Evolutionary conservation across 106 monocot genomes (phyloP).

Genomic region (Acorus calamus): DNA sequence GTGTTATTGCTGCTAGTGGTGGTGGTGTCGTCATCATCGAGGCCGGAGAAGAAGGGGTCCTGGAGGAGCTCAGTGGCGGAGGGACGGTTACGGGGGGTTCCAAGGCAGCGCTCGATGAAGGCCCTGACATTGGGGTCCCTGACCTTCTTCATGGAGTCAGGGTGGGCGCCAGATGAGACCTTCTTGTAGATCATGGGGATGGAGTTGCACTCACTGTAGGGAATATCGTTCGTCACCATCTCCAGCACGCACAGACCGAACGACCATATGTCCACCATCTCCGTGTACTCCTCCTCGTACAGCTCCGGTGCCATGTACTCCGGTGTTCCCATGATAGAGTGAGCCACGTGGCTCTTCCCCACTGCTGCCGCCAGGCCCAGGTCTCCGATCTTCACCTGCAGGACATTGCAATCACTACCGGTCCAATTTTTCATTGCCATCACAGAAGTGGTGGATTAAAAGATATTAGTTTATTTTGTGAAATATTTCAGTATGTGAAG

Average conservation of each 20-base stretch:
- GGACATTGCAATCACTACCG: no score
- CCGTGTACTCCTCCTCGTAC: constrained; percentile 75
- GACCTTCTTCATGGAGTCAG: constrained; percentile 38
- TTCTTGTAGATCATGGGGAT: constrained; percentile 61
- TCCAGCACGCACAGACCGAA: constrained; percentile 88
- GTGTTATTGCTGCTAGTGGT: no score
- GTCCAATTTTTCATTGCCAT: no score
- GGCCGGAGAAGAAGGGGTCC: constrained; percentile 63
- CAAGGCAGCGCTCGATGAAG: constrained; percentile 76
- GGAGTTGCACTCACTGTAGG: constrained; percentile 68
- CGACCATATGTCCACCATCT: constrained; percentile 81
- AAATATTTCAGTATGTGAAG: no score
- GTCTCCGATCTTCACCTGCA: constrained; percentile 79
- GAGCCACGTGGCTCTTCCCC: constrained; percentile 34
- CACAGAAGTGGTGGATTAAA: no score
- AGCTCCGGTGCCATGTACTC: constrained; percentile 92
- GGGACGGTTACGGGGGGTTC: constrained; percentile 36
- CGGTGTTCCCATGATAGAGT: constrained; percentile 65
- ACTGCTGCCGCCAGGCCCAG: constrained; percentile 64
- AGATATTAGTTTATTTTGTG: no score
- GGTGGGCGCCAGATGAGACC: constrained; percentile 38
- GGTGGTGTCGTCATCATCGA: constrained; percentile 28
- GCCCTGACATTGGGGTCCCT: constrained; percentile 38
- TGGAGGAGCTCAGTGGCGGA: constrained; percentile 62
- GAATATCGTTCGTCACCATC: constrained; percentile 66